These are phyloP conservation scores for Chamaecyparis obtusa DNA, from an alignment of 75 land plant genomes.

Conservation along the genomic window DNA sequence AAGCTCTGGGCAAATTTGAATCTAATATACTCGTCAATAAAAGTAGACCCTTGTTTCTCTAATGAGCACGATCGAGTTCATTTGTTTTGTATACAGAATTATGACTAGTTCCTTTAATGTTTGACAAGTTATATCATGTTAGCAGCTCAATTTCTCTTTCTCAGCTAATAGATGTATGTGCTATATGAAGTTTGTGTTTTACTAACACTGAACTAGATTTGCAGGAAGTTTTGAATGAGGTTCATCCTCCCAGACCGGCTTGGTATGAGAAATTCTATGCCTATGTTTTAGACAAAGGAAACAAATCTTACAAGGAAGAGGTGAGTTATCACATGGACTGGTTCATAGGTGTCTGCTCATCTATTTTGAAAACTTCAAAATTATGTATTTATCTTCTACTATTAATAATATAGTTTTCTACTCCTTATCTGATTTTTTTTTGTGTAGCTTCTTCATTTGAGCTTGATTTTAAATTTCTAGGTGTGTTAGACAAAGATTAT, in stretches of 20 bases:
- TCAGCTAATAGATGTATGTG: not conserved
- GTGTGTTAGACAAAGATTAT: not conserved
- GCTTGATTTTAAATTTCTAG: not conserved
- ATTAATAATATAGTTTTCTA: not conserved
- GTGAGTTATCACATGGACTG: slow-evolving; percentile 34
- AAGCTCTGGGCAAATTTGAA: not conserved
- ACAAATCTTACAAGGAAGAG: slow-evolving; percentile 63
- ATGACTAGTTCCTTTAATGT: not conserved
- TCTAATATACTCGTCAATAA: not conserved
- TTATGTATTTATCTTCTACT: not conserved
- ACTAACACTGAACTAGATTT: not conserved
- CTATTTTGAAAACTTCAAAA: not conserved
- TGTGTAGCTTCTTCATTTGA: not conserved
- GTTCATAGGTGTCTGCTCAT: not conserved
- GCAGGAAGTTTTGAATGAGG: slow-evolving; percentile 39
- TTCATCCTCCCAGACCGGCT: slow-evolving; percentile 56
- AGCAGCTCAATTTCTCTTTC: not conserved
- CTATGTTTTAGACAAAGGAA: slow-evolving; percentile 25
- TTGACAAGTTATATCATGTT: not conserved
- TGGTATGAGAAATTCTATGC: slow-evolving; percentile 85
- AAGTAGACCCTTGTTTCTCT: not conserved
- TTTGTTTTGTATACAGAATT: not conserved
- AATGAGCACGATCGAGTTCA: not conserved
- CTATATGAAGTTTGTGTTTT: not conserved
- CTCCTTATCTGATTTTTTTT: too few species aligned